Conservation (phyloP, 148 eudicot genomes). For the Agrostemma githago region DNA sequence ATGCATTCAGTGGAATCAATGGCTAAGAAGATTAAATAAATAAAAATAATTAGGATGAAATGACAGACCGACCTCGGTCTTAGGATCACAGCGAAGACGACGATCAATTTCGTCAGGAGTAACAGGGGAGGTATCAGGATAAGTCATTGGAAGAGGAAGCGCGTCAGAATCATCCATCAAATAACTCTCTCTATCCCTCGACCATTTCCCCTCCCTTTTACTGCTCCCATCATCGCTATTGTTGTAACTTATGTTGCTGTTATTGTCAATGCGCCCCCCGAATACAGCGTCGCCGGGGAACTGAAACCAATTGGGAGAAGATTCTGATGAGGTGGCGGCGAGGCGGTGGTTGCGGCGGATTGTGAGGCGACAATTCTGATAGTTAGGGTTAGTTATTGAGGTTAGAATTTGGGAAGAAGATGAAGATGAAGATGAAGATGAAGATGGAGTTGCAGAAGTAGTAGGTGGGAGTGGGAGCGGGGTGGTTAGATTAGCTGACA, state of each 20-base stretch:
- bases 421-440: not conserved
- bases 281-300: conserved; percentile 36
- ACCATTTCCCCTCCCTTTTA: conserved; percentile 53
- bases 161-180: conserved; percentile 62
- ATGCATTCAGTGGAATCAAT: not conserved
- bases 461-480: conserved; percentile 12
- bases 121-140: conserved; percentile 58
- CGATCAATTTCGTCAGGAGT: conserved; percentile 58
- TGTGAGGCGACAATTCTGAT: conserved; percentile 1
- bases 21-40: not conserved
- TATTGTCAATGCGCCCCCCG: not conserved
- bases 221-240: conserved; percentile 35
- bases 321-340: conserved; percentile 20
- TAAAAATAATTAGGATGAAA: not conserved
- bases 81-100: conserved; percentile 67
- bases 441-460: not conserved
- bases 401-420: conserved; percentile 16
- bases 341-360: conserved; percentile 28
- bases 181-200: conserved; percentile 71
- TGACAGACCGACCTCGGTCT: conserved; percentile 39
- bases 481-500: conserved; percentile 21
- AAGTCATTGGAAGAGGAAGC: conserved; percentile 82
- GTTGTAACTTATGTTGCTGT: not conserved
- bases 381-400: conserved; percentile 27
- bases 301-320: conserved; percentile 38